A percentile compares a stretch with the other conserved stretches of the same genome.
phyloP scores from a whole-genome alignment of 306 rosid genomes.

The Trifolium repens region DNA sequence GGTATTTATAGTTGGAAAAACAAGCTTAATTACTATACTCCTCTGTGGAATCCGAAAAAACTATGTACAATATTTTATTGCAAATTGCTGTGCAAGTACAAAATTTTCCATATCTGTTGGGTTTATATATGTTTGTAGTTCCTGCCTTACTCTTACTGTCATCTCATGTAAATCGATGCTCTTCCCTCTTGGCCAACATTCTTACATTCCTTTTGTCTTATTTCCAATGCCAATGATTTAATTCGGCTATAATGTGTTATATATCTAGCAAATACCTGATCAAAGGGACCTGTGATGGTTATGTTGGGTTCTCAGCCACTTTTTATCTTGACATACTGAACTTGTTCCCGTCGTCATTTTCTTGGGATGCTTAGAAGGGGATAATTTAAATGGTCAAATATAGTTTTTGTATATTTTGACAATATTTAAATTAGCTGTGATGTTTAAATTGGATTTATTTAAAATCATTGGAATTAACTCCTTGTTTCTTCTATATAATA shows the following conservation, averaged over 20 bases:
- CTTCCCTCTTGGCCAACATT: neutral
- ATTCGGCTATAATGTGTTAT: neutral
- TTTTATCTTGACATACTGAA: neutral
- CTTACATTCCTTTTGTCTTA: neutral
- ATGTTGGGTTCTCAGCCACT: slow-evolving; percentile 14
- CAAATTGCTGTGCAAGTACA: neutral
- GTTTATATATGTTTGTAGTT: neutral
- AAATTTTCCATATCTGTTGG: neutral
- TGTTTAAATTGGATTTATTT: neutral
- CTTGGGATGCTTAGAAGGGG: neutral
- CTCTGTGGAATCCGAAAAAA: neutral
- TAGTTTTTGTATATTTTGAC: neutral
- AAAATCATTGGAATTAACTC: neutral
- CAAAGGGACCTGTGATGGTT: neutral
- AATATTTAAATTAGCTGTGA: neutral
- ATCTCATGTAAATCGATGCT: neutral
- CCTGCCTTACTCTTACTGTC: neutral
- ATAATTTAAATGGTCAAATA: neutral
- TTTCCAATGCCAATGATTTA: neutral
- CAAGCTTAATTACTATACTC: neutral
- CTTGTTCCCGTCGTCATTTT: neutral
- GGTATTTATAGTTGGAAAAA: neutral
- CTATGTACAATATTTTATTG: neutral
- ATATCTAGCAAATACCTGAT: neutral
- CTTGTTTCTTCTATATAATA: neutral